Percentiles rank a stretch among this genome's conserved stretches.
phyloP scores from a whole-genome alignment of 2,329 filamentous ascomycete genomes.

The Madurella mycetomatis region DNA sequence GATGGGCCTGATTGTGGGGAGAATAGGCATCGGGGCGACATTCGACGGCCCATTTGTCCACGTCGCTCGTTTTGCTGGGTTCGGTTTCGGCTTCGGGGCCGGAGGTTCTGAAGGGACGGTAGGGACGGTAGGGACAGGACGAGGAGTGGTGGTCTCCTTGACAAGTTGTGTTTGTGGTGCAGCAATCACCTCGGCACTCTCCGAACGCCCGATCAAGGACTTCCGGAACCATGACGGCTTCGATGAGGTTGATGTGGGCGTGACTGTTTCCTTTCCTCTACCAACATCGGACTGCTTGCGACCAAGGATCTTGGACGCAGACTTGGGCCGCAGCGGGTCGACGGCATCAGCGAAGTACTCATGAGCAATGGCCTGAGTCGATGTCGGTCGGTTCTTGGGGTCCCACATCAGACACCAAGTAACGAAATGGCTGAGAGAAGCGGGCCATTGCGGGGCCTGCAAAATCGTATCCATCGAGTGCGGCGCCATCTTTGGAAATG shows the following conservation, averaged over 20 bases:
- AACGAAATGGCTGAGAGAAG: slow-evolving; percentile 83
- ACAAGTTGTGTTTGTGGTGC: slow-evolving; percentile 37
- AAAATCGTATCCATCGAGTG: slow-evolving; percentile 95
- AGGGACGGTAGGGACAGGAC: slow-evolving; percentile 26
- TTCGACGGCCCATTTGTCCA: slow-evolving; percentile 83
- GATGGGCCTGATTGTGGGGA: slow-evolving; percentile 90
- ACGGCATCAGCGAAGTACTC: slow-evolving; percentile 92
- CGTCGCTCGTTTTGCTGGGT: slow-evolving; percentile 75
- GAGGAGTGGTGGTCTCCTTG: slow-evolving; percentile 41
- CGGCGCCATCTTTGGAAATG: slow-evolving; percentile 98
- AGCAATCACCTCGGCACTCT: slow-evolving; percentile 56
- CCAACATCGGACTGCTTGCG: slow-evolving; percentile 85
- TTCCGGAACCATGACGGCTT: slow-evolving; percentile 98
- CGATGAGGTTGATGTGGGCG: slow-evolving; percentile 57
- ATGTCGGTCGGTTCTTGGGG: slow-evolving; percentile 85
- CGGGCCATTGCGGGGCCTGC: slow-evolving; percentile 85
- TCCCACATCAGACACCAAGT: slow-evolving; percentile 99
- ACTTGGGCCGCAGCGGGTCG: slow-evolving; percentile 89
- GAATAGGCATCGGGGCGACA: slow-evolving; percentile 87
- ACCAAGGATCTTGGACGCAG: slow-evolving; percentile 75
- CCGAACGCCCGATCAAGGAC: slow-evolving; percentile 79
- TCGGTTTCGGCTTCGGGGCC: slow-evolving; percentile 40
- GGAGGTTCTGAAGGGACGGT: slow-evolving; percentile 37
- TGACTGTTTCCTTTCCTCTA: slow-evolving; percentile 60
- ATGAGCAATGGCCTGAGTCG: slow-evolving; percentile 87